Conservation (phyloP, 2,329 filamentous ascomycete species). For the Grosmannia serpens region DNA sequence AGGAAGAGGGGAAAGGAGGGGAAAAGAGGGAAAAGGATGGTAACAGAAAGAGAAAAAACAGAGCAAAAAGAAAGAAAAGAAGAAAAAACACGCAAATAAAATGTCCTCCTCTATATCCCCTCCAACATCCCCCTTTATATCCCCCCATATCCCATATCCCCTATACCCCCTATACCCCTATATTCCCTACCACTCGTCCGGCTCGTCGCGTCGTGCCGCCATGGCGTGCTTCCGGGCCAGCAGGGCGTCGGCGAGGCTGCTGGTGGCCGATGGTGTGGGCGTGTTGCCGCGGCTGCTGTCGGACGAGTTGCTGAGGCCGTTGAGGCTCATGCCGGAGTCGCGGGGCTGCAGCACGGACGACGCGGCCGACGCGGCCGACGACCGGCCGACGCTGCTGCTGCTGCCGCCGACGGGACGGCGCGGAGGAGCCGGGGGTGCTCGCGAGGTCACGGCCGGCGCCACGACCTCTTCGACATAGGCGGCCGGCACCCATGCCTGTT, state of each 20-base stretch:
- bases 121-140: no score
- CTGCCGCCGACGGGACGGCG: slow-evolving; percentile 58
- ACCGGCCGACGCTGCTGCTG: slow-evolving; percentile 44
- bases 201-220: slow-evolving; percentile 56
- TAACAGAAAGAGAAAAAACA: not conserved
- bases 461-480: slow-evolving; percentile 84
- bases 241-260: slow-evolving; percentile 68
- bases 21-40: not conserved
- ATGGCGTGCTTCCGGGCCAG: slow-evolving; percentile 66
- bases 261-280: slow-evolving; percentile 59
- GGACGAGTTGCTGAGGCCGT: slow-evolving; percentile 32
- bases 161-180: no score
- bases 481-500: slow-evolving; percentile 89
- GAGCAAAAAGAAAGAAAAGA: not conserved
- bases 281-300: slow-evolving; percentile 52
- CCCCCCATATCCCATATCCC: no score
- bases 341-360: slow-evolving; percentile 42
- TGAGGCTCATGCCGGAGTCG: slow-evolving; percentile 57
- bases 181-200: slow-evolving; percentile 49
- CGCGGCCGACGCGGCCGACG: slow-evolving; percentile 44
- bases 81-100: not conserved
- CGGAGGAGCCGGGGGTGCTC: slow-evolving; percentile 56
- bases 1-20: not conserved
- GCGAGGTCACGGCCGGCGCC: slow-evolving; percentile 47
- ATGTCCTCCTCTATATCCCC: no score